Evolutionary conservation across 1,284 basidiomycete species (phyloP).

Genomic region (Leccinum subatratum): DNA sequence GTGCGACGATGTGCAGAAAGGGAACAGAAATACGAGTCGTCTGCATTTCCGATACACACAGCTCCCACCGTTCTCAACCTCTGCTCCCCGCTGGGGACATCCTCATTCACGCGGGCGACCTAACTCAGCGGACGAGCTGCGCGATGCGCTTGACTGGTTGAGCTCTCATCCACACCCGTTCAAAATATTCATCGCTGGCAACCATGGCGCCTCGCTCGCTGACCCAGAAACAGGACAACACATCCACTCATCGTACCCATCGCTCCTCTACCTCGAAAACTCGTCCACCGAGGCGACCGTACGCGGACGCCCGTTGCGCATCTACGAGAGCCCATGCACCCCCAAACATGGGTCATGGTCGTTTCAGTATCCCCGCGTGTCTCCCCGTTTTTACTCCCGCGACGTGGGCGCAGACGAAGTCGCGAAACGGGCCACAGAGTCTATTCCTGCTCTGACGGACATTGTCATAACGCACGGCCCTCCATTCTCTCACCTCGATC

Average conservation of each 20-base stretch:
- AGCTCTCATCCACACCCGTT: constrained; percentile 9
- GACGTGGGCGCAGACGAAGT: not conserved
- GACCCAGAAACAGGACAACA: constrained; percentile 3
- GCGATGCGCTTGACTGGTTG: constrained; percentile 12
- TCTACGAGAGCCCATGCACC: constrained; percentile 24
- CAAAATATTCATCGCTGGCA: constrained; percentile 13
- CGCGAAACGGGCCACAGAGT: constrained; percentile 3
- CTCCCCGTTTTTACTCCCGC: constrained; percentile 1
- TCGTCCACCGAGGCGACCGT: constrained; percentile 13
- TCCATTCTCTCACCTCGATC: constrained; percentile 35
- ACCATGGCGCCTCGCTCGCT: constrained; percentile 12
- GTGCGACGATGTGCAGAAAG: not conserved
- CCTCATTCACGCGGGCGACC: constrained; percentile 11
- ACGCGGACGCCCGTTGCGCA: constrained; percentile 13
- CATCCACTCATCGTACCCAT: constrained; percentile 4
- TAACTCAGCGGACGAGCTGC: constrained; percentile 8
- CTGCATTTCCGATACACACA: constrained; percentile 13
- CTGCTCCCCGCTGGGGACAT: constrained; percentile 9
- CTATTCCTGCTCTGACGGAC: constrained; percentile 32
- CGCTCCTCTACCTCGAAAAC: constrained; percentile 12
- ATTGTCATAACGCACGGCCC: constrained; percentile 44
- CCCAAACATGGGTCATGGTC: constrained; percentile 18
- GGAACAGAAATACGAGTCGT: constrained; percentile 7
- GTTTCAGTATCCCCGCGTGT: constrained; percentile 13
- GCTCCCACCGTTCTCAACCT: constrained; percentile 7